These are phyloP conservation scores for Xylariaceae sp. DNA, from an alignment of 2,329 filamentous ascomycete genomes.

Conservation along the genomic window DNA sequence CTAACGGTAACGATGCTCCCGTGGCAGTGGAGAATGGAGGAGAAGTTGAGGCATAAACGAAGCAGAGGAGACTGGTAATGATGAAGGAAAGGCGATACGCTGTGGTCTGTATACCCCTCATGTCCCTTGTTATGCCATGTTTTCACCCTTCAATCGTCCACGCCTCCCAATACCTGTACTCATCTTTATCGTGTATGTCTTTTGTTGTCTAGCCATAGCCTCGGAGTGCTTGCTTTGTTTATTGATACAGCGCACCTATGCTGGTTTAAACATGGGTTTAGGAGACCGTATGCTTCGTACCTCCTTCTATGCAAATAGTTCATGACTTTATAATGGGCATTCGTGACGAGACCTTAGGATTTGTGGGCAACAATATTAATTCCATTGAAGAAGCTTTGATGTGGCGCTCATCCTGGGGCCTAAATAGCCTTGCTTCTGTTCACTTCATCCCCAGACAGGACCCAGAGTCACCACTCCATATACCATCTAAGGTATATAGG, in stretches of 20 bases:
- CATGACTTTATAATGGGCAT: not conserved
- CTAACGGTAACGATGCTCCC: conserved; percentile 20
- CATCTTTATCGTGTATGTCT: conserved; percentile 11
- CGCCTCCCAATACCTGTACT: conserved; percentile 5
- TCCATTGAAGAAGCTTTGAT: too few relatives aligned
- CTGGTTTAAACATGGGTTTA: not conserved
- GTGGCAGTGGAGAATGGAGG: conserved; percentile 23
- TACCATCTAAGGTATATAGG: too few relatives aligned
- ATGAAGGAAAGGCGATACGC: conserved; percentile 7
- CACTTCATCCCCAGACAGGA: not conserved
- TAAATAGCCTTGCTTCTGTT: too few relatives aligned
- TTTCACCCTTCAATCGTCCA: not conserved
- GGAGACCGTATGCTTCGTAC: not conserved
- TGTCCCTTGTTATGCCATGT: conserved; percentile 10
- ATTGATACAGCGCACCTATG: not conserved
- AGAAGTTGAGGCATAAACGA: conserved; percentile 19
- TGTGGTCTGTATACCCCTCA: conserved; percentile 24
- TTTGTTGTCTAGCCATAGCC: conserved; percentile 19
- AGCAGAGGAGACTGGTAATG: not conserved
- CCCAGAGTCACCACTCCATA: too few relatives aligned
- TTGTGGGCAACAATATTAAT: not conserved
- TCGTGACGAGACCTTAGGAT: not conserved
- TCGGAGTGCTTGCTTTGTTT: conserved; percentile 20
- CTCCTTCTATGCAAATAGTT: not conserved
- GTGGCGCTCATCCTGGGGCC: too few relatives aligned